A percentile compares a stretch with the other conserved stretches of the same genome.
Evolutionary conservation across 192 early-diverging fungal species (phyloP).

Genomic region (Podila clonocystis): DNA sequence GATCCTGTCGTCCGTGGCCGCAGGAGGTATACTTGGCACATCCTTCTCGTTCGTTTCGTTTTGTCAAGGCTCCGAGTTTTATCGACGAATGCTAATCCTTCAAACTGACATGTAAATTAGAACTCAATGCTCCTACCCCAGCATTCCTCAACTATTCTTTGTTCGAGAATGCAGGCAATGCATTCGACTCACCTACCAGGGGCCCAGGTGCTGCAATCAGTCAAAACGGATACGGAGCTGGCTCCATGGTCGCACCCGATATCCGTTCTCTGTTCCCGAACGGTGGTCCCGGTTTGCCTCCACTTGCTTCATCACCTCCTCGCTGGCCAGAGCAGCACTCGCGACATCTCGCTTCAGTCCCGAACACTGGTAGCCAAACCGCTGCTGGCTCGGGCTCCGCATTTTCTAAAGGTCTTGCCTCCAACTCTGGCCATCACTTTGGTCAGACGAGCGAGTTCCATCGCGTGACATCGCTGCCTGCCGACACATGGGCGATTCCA

Average conservation of each 20-base stretch:
- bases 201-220: not conserved
- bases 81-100: not conserved
- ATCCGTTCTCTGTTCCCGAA: conserved; percentile 35
- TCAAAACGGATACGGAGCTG: not conserved
- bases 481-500: conserved; percentile 36
- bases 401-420: conserved; percentile 7
- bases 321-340: conserved; percentile 43
- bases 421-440: not conserved
- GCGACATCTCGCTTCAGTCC: conserved; percentile 24
- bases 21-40: conserved; percentile 15
- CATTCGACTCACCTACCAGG: conserved; percentile 26
- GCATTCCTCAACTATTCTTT: conserved; percentile 41
- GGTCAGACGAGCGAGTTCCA: conserved; percentile 21
- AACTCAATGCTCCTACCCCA: conserved; percentile 6
- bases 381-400: conserved; percentile 5
- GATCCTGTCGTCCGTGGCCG: conserved; percentile 63
- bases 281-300: conserved; percentile 20
- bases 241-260: conserved; percentile 35
- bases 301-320: conserved; percentile 34
- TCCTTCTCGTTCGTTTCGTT: not conserved
- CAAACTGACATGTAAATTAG: not conserved
- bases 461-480: conserved; percentile 32
- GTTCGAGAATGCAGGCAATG: conserved; percentile 41
- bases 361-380: not conserved
- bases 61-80: not conserved